A percentile compares a stretch with the other conserved stretches of the same genome.
phyloP scores from a whole-genome alignment of 106 monocot species.

The Dendrobium chrysotoxum region DNA sequence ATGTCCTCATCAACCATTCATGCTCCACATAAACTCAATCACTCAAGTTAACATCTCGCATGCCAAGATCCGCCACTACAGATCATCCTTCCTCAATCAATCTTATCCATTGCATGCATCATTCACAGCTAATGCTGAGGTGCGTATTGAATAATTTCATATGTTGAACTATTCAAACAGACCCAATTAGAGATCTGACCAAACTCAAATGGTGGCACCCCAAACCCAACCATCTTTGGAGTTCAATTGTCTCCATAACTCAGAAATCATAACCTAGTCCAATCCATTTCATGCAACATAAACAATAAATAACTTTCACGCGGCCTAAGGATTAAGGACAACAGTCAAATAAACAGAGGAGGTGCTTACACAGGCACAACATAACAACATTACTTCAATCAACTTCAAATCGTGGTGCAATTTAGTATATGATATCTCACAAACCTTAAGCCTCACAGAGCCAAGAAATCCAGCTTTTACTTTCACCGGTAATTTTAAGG shows the following conservation, averaged over 20 bases:
- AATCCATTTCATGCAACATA: not conserved
- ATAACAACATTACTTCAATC: not conserved
- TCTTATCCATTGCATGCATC: not conserved
- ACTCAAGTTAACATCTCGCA: not conserved
- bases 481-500: conserved; percentile 87
- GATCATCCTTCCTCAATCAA: not conserved
- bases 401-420: not conserved
- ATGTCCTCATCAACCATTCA: not conserved
- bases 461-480: conserved; percentile 99
- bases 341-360: not conserved
- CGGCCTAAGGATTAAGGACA: not conserved
- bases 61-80: not conserved
- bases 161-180: not conserved
- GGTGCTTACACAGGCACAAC: not conserved
- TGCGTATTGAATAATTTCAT: not conserved
- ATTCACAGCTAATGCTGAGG: not conserved
- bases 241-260: not conserved
- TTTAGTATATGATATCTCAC: not conserved
- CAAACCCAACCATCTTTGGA: not conserved
- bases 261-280: not conserved
- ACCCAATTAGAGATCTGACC: not conserved
- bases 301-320: not conserved
- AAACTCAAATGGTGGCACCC: not conserved
- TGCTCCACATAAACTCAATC: not conserved
- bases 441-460: conserved; percentile 85